Percentiles rank a stretch among this genome's conserved stretches.
These are phyloP conservation scores for Daldinia caldariorum DNA, from an alignment of 495 filamentous ascomycete genomes.

Conservation along the genomic window DNA sequence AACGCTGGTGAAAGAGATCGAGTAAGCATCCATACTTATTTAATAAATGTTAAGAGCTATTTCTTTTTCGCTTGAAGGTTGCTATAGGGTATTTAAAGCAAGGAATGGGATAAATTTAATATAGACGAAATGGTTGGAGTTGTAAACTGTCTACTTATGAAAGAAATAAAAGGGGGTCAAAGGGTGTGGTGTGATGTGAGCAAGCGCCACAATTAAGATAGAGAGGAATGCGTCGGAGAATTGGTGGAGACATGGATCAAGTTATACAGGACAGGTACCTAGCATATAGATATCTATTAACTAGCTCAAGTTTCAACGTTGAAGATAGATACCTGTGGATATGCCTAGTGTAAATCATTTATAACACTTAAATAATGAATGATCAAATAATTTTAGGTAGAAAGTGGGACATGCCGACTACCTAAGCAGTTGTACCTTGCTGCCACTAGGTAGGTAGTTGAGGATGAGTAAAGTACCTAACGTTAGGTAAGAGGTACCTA, in stretches of 20 bases:
- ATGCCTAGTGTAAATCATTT: not conserved
- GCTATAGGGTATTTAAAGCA: slow-evolving; percentile 1
- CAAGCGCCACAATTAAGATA: not conserved
- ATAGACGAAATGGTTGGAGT: not conserved
- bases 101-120: not conserved
- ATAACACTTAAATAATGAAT: not conserved
- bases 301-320: too few relatives aligned
- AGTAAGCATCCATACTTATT: slow-evolving; percentile 60
- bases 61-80: slow-evolving; percentile 2
- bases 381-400: slow-evolving; percentile 2
- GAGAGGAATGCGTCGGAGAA: not conserved
- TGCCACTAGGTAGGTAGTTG: slow-evolving; percentile 17
- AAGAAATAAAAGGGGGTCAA: not conserved
- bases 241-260: slow-evolving; percentile 19
- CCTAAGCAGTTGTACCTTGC: slow-evolving; percentile 3
- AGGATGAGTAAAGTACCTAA: slow-evolving; percentile 4
- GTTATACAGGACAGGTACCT: slow-evolving; percentile 17
- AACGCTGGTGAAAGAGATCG: slow-evolving; percentile 57
- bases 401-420: slow-evolving; percentile 15
- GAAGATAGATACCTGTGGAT: too few relatives aligned
- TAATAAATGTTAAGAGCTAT: not conserved
- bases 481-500: too few relatives aligned
- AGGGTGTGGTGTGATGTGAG: not conserved
- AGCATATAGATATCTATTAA: not conserved
- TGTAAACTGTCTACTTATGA: not conserved